Percentiles rank a stretch among this genome's conserved stretches.
These are phyloP conservation scores for Cyberlindnera bimundalis DNA, from an alignment of 805 yeast species.

Conservation along the genomic window DNA sequence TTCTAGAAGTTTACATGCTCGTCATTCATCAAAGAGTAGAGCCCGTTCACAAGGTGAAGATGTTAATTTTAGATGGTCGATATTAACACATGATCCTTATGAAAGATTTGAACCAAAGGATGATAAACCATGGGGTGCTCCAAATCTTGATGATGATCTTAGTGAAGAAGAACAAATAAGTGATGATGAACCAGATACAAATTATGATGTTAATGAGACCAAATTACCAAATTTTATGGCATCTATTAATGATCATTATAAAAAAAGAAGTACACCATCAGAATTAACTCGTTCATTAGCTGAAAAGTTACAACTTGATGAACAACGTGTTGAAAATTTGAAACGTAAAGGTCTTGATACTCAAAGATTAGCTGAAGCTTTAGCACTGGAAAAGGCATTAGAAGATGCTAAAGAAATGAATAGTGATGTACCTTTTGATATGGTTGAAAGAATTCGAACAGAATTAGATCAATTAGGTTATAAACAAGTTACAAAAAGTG, in stretches of 20 bases:
- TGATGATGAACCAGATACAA: conserved; percentile 39
- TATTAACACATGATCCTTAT: conserved; percentile 71
- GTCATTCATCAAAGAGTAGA: conserved; percentile 10
- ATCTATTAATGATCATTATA: conserved; percentile 34
- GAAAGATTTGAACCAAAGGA: conserved; percentile 44
- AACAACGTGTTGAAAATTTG: conserved; percentile 9
- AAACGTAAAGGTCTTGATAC: conserved; percentile 23
- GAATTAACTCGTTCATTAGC: background rate
- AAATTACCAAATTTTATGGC: conserved; percentile 25
- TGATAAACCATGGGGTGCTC: conserved; percentile 22
- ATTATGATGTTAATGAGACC: conserved; percentile 36
- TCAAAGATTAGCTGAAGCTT: conserved; percentile 49
- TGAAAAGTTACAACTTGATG: conserved; percentile 4
- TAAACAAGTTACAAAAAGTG: conserved; percentile 17
- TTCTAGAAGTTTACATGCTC: conserved; percentile 12
- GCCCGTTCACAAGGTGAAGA: conserved; percentile 32
- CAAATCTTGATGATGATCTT: conserved; percentile 23
- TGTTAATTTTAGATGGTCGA: conserved; percentile 48
- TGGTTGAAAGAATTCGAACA: conserved; percentile 28
- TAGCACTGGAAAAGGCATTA: conserved; percentile 57
- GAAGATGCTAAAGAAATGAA: conserved; percentile 50
- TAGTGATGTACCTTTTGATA: conserved; percentile 31
- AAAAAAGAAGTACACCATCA: conserved; percentile 9
- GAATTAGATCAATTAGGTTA: conserved; percentile 35
- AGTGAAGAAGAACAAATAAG: conserved; percentile 60